Conservation (phyloP, 805 yeast genomes). For the Candida michaelii region DNA sequence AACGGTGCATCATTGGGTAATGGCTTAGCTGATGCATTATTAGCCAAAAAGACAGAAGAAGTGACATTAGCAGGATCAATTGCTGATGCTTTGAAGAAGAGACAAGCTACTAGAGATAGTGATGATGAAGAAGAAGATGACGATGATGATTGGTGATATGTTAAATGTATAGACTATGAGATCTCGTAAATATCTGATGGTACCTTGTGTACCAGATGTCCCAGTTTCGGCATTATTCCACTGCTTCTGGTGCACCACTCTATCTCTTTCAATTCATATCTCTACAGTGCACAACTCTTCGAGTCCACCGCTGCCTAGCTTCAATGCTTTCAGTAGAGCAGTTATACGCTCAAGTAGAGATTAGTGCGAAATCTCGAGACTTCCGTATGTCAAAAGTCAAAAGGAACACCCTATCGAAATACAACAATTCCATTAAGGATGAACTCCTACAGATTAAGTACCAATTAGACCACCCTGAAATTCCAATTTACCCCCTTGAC, state of each 20-base stretch:
- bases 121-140: constrained; percentile 72
- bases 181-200: too few species aligned
- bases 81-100: constrained; percentile 82
- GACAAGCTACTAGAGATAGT: constrained; percentile 62
- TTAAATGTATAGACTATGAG: neutral
- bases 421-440: constrained; percentile 23
- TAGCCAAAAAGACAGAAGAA: constrained; percentile 62
- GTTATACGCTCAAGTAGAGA: too few species aligned
- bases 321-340: too few species aligned
- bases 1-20: constrained; percentile 31
- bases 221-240: too few species aligned
- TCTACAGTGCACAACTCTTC: too few species aligned
- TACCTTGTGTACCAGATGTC: too few species aligned
- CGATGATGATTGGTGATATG: constrained; percentile 29
- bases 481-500: constrained; percentile 34
- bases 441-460: constrained; percentile 36
- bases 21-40: constrained; percentile 69
- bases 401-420: constrained; percentile 26
- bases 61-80: constrained; percentile 73
- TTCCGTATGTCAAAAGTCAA: constrained; percentile 35
- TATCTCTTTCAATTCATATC: too few species aligned
- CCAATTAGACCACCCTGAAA: constrained; percentile 34
- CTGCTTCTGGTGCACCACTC: too few species aligned
- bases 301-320: too few species aligned
- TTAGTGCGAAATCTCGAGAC: too few species aligned